Base-by-base conservation (phyloP, 768 basidiomycete species). In the Xerocomus potaroensis region DNA sequence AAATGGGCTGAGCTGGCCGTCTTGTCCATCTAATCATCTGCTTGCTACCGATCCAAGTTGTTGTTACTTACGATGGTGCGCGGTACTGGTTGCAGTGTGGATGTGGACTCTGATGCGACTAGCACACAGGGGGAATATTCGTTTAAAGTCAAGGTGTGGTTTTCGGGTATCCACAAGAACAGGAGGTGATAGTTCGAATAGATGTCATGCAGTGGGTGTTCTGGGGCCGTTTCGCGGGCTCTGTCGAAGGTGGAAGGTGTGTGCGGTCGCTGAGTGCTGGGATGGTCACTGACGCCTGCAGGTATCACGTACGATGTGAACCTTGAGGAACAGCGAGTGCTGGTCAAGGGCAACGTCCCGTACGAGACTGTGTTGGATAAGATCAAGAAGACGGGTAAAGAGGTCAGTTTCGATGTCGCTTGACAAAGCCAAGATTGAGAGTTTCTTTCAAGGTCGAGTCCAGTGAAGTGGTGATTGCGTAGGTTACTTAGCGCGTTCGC, bases 331-430 rank as follows among this genome's bases (percentile, higher is more conserved):
- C 88, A 93, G 63, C 76, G 78, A 60, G 91, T 93, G 45, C 43
- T 78, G 43, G 89, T 94, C 39, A 81, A 64, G 9, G 80, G 80
- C 10, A 64, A 69, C 3, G 70, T 79, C 9, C 57, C 75, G 15
- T 88, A 86, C 62, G 87, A 90, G 0, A 72, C 73, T 3, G 71
- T 91, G 37, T 66, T 79, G 11, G 81, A 70, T 43, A 87, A 75
- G 72, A 90, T 95, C 61, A 79, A 80, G 76, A 94, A 92, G 79
- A 95, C 91, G 9, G 92, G 92, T 53, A 93, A 93, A 69, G 78
- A 88, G 83, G 91, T 89, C 43, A 19, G 71, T 53, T 7, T 12
- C 10, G 24, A n/a, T n/a, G n/a, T n/a, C n/a, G n/a, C n/a, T n/a
- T n/a, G n/a, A n/a, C n/a, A n/a, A n/a, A n/a, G n/a, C n/a, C n/a